Evolutionary conservation across 1,284 basidiomycete genomes (phyloP).

Genomic region (Fomes fomentarius): DNA sequence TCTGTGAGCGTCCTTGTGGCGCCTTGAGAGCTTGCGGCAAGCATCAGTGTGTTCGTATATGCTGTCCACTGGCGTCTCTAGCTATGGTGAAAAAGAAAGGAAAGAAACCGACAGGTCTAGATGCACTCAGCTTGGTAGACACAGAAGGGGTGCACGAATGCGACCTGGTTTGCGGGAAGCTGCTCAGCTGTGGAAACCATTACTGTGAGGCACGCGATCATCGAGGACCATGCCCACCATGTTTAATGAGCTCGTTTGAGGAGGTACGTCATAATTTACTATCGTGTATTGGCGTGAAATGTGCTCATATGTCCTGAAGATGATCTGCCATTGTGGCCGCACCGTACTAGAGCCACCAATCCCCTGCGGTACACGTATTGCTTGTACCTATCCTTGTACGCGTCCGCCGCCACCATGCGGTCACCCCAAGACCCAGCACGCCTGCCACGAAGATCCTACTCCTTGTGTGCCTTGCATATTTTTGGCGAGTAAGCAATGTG

Average conservation of each 20-base stretch:
- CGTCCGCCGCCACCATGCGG: slow-evolving; percentile 77
- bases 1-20: slow-evolving; percentile 79
- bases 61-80: slow-evolving; percentile 83
- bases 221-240: slow-evolving; percentile 77
- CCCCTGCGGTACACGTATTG: slow-evolving; percentile 78
- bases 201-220: slow-evolving; percentile 81
- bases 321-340: slow-evolving; percentile 80
- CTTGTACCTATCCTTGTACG: slow-evolving; percentile 79
- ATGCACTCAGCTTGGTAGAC: slow-evolving; percentile 44
- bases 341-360: slow-evolving; percentile 74
- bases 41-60: slow-evolving; percentile 81
- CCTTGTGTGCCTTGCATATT: slow-evolving; percentile 86
- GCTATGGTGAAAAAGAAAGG: slow-evolving; percentile 59
- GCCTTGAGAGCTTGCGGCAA: slow-evolving; percentile 78
- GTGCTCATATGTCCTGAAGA: slow-evolving; percentile 38
- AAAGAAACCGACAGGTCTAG: slow-evolving; percentile 52
- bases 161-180: slow-evolving; percentile 76
- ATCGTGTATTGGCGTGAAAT: slow-evolving; percentile 3
- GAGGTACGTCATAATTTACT: slow-evolving; percentile 56
- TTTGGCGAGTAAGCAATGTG: slow-evolving; percentile 78
- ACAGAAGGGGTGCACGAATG: slow-evolving; percentile 77
- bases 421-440: slow-evolving; percentile 76
- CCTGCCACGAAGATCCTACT: slow-evolving; percentile 71
- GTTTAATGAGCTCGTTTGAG: slow-evolving; percentile 86
- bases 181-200: slow-evolving; percentile 77